A percentile compares a stretch with the other conserved stretches of the same genome.
Evolutionary conservation across 768 basidiomycete genomes (phyloP).

Genomic region (Lactarius vividus): DNA sequence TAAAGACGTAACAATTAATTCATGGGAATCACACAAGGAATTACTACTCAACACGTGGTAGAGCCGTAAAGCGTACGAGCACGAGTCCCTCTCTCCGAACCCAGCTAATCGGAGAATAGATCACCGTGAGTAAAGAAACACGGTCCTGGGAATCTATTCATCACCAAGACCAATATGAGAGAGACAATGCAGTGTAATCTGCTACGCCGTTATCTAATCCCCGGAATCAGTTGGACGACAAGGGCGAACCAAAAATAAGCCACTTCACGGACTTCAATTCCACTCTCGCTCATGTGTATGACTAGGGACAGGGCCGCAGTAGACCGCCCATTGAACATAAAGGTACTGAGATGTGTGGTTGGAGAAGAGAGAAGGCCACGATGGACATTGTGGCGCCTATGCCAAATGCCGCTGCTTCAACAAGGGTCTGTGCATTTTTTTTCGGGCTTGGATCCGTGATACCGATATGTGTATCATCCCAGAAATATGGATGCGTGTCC

Average conservation of each 20-base stretch:
- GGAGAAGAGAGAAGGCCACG: neutral
- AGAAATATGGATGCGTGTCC: too few relatives aligned
- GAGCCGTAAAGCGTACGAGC: neutral
- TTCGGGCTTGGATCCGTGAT: too few relatives aligned
- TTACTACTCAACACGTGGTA: too few relatives aligned
- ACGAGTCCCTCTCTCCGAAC: conserved; percentile 11
- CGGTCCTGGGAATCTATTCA: neutral
- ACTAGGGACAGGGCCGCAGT: conserved; percentile 10
- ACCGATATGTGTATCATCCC: too few relatives aligned
- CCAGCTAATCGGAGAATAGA: conserved; percentile 6
- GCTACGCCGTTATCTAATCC: neutral
- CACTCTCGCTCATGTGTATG: conserved; percentile 8
- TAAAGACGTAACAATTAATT: too few relatives aligned
- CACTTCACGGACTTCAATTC: conserved; percentile 6
- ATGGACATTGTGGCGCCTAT: conserved; percentile 14
- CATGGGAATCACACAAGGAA: too few relatives aligned
- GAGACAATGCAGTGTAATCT: conserved; percentile 15
- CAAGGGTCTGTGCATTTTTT: too few relatives aligned
- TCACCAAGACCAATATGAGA: neutral
- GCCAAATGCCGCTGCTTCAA: conserved; percentile 4
- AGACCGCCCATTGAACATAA: neutral
- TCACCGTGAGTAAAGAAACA: neutral
- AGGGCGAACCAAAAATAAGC: neutral
- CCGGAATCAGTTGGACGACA: neutral
- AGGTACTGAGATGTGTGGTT: neutral